These are phyloP conservation scores for Cordia subcordata DNA, from an alignment of 257 asterid genomes.

Conservation along the genomic window DNA sequence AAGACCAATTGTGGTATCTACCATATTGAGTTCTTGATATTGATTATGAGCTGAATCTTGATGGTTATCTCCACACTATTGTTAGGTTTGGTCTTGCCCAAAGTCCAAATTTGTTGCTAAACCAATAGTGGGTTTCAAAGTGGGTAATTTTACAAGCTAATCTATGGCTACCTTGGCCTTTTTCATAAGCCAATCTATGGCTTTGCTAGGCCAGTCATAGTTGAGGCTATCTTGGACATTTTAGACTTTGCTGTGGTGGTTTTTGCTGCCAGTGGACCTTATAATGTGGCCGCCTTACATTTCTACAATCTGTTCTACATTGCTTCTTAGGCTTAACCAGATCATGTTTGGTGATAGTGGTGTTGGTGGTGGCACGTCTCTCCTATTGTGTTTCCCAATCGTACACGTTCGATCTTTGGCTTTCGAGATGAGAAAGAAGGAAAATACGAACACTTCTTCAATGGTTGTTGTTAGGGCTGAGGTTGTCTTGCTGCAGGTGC, in stretches of 20 bases:
- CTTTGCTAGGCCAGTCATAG: conserved; percentile 97
- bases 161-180: conserved; percentile 89
- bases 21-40: conserved; percentile 19
- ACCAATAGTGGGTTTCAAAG: conserved; percentile 75
- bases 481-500: conserved; percentile 5
- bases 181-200: conserved; percentile 95
- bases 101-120: conserved; percentile 18
- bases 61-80: conserved; percentile 2
- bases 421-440: conserved; percentile 32
- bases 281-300: conserved; percentile 99
- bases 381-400: conserved; percentile 36
- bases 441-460: conserved; percentile 48
- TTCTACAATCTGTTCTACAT: conserved; percentile 78
- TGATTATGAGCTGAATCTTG: conserved; percentile 13
- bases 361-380: conserved; percentile 17
- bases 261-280: conserved; percentile 88
- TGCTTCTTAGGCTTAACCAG: conserved; percentile 32
- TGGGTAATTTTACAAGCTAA: conserved; percentile 89
- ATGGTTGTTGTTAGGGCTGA: conserved; percentile 17
- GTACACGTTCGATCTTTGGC: conserved; percentile 58
- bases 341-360: conserved; percentile 49
- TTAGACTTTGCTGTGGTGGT: conserved; percentile 97
- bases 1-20: conserved; percentile 25
- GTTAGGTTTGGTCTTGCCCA: conserved; percentile 27
- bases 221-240: conserved; percentile 98